Base-by-base conservation (phyloP, 2,329 filamentous ascomycete species). In the Colletotrichum tropicale region DNA sequence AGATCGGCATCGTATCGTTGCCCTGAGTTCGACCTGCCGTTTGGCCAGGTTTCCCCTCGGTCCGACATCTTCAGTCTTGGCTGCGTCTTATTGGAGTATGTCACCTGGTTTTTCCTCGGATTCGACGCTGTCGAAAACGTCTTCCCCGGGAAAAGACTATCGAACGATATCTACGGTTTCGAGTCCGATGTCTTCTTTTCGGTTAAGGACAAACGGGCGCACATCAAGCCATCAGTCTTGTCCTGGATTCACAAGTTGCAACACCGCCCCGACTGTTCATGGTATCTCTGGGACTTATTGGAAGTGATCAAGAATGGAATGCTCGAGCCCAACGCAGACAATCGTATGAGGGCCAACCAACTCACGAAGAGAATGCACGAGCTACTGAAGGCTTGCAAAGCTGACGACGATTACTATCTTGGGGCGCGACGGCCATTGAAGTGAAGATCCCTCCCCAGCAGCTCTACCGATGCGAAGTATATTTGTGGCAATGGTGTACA, bases 11-110 rank as follows among this genome's bases (percentile, higher is more conserved):
- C 85, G 0, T 87, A 87, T 30, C 81, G 81, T n/a, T 83, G 85
- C 1, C 86, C 86, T 8, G 86, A 87, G 26, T 81, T 81, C 32
- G 81, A 82, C 7, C 21, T 84, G 0, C 21, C 66, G 0, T 61
- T 65, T 7, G 78, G 77, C 2, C 67, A 62, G 7, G 81, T 86
- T 2, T 74, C 71, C 1, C 66, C 66, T 4, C 34, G 66, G 5
- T 74, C 71, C 2, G 85, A 87, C 60, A 82, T 85, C 1, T 85
- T 82, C 79, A 83, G 80, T 32, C 77, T 86, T 6, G 84, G 83
- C 0, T 86, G 84, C 56, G 74, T 85, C 0, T 83, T 80, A 30
- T 75, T 86, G 2, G 84, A 86, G 67, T 81, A 84, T 7, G 75
- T 81, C n/a, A 85, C 83, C 1, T 86, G 83, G 83, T 76, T 82